A percentile compares a stretch with the other conserved stretches of the same genome.
phyloP scores from a whole-genome alignment of 495 filamentous ascomycete genomes.

The Rusavskia elegans region DNA sequence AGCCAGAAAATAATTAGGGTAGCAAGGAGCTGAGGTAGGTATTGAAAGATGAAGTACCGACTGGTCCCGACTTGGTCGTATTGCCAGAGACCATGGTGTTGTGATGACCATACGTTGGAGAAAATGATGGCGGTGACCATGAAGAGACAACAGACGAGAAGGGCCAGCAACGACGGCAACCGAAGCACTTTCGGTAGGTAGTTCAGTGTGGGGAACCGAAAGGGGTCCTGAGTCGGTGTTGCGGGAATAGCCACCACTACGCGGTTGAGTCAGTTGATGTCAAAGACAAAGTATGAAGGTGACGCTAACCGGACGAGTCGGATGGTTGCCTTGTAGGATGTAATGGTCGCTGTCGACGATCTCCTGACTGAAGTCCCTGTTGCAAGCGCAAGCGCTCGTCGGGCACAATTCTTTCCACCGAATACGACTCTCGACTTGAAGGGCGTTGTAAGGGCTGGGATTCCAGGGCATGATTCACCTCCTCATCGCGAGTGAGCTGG shows the following conservation, averaged over 20 bases:
- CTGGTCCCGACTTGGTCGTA: slow-evolving; percentile 49
- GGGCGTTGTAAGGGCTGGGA: slow-evolving; percentile 13
- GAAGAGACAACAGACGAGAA: slow-evolving; percentile 44
- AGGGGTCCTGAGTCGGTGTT: slow-evolving; percentile 26
- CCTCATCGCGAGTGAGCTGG: slow-evolving; percentile 52
- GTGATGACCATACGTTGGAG: slow-evolving; percentile 53
- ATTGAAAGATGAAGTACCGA: slow-evolving; percentile 76
- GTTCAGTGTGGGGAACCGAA: slow-evolving; percentile 37
- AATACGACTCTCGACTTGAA: slow-evolving; percentile 26
- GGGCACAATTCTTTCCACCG: slow-evolving; percentile 33
- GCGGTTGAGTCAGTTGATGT: background rate
- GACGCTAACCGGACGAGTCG: background rate
- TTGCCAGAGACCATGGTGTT: slow-evolving; percentile 43
- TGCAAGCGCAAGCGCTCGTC: slow-evolving; percentile 31
- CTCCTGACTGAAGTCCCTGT: slow-evolving; percentile 17
- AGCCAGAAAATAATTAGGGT: slow-evolving; percentile 57
- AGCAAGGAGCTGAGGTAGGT: slow-evolving; percentile 66
- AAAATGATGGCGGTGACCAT: slow-evolving; percentile 61
- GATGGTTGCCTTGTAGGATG: background rate
- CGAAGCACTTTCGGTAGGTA: slow-evolving; percentile 55
- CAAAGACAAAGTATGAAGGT: background rate
- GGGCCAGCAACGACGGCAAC: slow-evolving; percentile 36
- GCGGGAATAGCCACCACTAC: slow-evolving; percentile 22
- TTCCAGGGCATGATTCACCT: slow-evolving; percentile 23
- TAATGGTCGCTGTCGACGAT: background rate